A percentile compares a stretch with the other conserved stretches of the same genome.
Conservation (phyloP, 208 protist genomes). For the Leishmania arabica region DNA sequence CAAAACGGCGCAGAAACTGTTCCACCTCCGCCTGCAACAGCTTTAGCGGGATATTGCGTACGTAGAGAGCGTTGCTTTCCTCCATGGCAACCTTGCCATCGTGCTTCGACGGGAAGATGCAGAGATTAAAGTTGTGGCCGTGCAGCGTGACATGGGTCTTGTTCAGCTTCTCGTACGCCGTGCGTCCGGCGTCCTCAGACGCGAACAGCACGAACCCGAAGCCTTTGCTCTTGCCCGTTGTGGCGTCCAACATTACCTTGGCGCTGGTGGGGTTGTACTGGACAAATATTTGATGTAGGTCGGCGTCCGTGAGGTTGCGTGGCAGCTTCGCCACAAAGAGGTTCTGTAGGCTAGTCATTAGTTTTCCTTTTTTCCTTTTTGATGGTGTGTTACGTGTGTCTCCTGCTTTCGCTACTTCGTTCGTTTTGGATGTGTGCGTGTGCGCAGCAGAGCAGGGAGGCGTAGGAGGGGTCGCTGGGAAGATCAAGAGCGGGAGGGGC, state of each 20-base stretch:
- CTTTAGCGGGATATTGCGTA: slow-evolving; percentile 79
- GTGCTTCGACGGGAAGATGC: slow-evolving; percentile 88
- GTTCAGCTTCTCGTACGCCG: slow-evolving; percentile 77
- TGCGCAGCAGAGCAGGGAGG: neutral
- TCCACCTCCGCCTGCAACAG: slow-evolving; percentile 67
- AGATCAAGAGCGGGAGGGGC: neutral
- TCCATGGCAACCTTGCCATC: slow-evolving; percentile 68
- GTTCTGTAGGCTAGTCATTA: slow-evolving; percentile 93
- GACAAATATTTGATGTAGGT: slow-evolving; percentile 77
- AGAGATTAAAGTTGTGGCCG: slow-evolving; percentile 73
- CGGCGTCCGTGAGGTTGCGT: slow-evolving; percentile 75
- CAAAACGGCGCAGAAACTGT: slow-evolving; percentile 67
- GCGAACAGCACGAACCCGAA: slow-evolving; percentile 98
- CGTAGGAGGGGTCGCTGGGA: neutral
- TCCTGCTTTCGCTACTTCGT: neutral
- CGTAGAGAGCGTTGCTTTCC: slow-evolving; percentile 68
- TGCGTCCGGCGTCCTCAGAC: slow-evolving; percentile 79
- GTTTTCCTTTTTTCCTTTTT: slow-evolving; percentile 3
- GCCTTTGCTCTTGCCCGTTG: slow-evolving; percentile 90
- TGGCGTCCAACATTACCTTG: slow-evolving; percentile 91
- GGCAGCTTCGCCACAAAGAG: slow-evolving; percentile 97
- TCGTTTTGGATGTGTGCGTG: neutral
- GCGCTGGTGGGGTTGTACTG: slow-evolving; percentile 88
- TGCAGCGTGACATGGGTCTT: slow-evolving; percentile 57
- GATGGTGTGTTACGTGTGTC: neutral